Percentiles rank a stretch among this genome's conserved stretches.
These are phyloP conservation scores for Exsudoporus floridanus DNA, from an alignment of 1,284 basidiomycete species.

Conservation along the genomic window DNA sequence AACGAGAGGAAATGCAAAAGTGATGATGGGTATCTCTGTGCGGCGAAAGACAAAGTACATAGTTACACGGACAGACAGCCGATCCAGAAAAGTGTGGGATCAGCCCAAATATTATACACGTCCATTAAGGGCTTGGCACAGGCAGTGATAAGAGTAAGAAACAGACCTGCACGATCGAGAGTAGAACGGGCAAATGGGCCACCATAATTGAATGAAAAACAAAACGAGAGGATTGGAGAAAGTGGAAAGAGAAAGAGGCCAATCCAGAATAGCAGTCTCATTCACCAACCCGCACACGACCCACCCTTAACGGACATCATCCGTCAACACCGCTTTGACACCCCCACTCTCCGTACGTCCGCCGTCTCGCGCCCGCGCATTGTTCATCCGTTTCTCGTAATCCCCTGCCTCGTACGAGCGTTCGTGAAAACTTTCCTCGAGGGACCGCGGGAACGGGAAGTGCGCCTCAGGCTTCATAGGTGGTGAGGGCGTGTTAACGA, in stretches of 20 bases:
- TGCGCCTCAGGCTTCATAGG: slow-evolving; percentile 40
- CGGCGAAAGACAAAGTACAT: slow-evolving; percentile 18
- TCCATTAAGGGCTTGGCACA: slow-evolving; percentile 20
- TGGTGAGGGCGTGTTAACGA: slow-evolving; percentile 38
- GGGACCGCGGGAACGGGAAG: slow-evolving; percentile 60
- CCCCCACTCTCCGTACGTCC: slow-evolving; percentile 80
- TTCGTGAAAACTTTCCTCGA: slow-evolving; percentile 39
- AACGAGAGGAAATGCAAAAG: background rate
- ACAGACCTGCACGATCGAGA: slow-evolving; percentile 6
- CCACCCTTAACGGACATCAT: slow-evolving; percentile 26
- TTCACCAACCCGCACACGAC: slow-evolving; percentile 11
- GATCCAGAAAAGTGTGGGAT: slow-evolving; percentile 11
- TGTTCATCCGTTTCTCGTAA: slow-evolving; percentile 54
- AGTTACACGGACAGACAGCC: slow-evolving; percentile 26
- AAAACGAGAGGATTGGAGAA: slow-evolving; percentile 2
- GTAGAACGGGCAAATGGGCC: slow-evolving; percentile 8
- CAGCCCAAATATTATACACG: slow-evolving; percentile 16
- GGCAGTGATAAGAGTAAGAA: slow-evolving; percentile 7
- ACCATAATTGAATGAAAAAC: slow-evolving; percentile 13
- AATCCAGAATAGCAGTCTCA: slow-evolving; percentile 13
- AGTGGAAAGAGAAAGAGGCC: background rate
- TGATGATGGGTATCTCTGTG: slow-evolving; percentile 28
- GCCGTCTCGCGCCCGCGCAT: slow-evolving; percentile 68
- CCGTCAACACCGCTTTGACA: slow-evolving; percentile 64
- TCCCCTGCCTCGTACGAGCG: slow-evolving; percentile 37